Evolutionary conservation across 2,329 filamentous ascomycete species (phyloP), one percentile per base, ranked within the genome.

Genomic region (Verticillium isaacii): DNA sequence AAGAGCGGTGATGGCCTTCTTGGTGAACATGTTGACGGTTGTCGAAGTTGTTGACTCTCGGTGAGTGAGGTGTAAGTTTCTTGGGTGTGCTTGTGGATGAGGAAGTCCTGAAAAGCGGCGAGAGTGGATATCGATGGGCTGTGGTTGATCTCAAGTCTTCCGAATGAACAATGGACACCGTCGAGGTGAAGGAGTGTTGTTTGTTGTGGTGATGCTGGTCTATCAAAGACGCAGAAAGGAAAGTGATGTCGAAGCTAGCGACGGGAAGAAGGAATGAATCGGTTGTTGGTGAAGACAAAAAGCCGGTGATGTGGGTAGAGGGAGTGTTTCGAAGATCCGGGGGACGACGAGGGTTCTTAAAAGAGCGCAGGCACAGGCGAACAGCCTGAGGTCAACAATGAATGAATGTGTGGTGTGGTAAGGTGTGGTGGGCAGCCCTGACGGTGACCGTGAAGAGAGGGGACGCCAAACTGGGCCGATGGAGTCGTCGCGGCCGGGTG

Each of bases 161-260:
- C 19, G 19, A 52, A 11, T 23, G 45, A 25, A 52, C 45, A 52
- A 29, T 52, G 57, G 32, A 60, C 36, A 60, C 56, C 57, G 57
- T 58, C 57, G 37, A 58, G 57, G 57, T 50, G 32, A 57, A 52
- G 45, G 45, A 52, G 45, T 25, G 45, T 52, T 52, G 45, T 52
- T 52, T 52, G 39, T n/a, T 45, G 17, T 57, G 39, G 56, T 39
- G 41, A 39, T 37, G 54, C 37, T 62, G 56, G 75, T 82, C 81
- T 83, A 68, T 83, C 80, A 82, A 83, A 83, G 81, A 82, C 77
- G 75, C 78, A 72, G 70, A 75, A 75, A 65, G 72, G 64, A 73
- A 68, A 73, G 72, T 77, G 73, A 75, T 76, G 62, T 62, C 62
- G 66, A 64, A 63, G 60, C 63, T 67, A 29, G 60, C 60, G 63